A percentile compares a stretch with the other conserved stretches of the same genome.
phyloP scores from a whole-genome alignment of 2,329 filamentous ascomycete species.

The Raffaelea albimanens region DNA sequence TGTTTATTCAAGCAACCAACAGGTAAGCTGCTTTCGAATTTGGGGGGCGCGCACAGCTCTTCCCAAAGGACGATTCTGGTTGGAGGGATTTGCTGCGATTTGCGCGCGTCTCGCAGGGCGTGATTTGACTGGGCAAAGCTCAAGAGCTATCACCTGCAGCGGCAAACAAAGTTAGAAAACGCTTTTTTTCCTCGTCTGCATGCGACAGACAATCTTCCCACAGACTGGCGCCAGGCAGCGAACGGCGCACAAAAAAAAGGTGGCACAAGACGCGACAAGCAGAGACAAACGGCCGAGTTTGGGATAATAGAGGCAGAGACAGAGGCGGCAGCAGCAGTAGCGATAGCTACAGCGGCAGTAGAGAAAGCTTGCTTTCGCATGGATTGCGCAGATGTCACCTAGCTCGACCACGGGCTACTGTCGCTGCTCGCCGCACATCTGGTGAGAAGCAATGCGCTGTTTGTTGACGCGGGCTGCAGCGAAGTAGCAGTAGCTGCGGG shows the following conservation, averaged over 20 bases:
- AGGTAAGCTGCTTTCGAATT: no score
- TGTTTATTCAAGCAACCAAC: no score
- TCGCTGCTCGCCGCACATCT: no score
- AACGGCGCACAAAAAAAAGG: background rate
- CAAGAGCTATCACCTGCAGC: slow-evolving; percentile 3
- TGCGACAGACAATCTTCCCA: no score
- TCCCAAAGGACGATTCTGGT: background rate
- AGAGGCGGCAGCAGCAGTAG: no score
- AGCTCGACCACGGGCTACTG: no score
- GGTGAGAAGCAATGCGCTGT: background rate
- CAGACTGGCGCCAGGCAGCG: no score
- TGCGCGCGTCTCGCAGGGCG: background rate
- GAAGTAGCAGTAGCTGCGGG: no score
- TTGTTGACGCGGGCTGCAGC: slow-evolving; percentile 4
- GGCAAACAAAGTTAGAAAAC: background rate
- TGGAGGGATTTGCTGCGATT: background rate
- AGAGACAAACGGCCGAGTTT: background rate
- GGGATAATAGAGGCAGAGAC: background rate
- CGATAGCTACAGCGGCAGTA: no score
- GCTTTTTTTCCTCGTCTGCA: background rate
- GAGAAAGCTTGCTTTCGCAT: no score
- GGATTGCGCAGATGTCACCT: no score
- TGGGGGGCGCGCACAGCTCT: no score
- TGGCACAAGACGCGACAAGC: slow-evolving; percentile 6
- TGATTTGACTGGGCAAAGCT: slow-evolving; percentile 3